These are phyloP conservation scores for Coix lacrymajobi DNA, from an alignment of 176 grass and related monocot genomes.

Conservation along the genomic window DNA sequence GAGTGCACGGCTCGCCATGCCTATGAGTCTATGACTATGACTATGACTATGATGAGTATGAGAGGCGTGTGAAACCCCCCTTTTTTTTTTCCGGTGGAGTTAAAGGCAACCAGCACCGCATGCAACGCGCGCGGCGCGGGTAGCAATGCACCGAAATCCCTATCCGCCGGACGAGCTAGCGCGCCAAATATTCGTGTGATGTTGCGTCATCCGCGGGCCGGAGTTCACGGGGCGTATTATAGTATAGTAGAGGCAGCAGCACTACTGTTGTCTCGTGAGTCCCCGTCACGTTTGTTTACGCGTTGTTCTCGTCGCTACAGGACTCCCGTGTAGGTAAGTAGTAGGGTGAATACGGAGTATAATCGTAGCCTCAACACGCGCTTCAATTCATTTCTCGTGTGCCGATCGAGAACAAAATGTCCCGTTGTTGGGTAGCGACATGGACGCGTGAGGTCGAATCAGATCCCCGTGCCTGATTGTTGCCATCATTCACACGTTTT, in stretches of 20 bases:
- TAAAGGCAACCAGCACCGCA: not conserved
- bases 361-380: no score
- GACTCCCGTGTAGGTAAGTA: no score
- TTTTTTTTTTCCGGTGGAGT: not conserved
- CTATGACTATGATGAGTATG: no score
- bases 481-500: not conserved
- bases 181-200: no score
- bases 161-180: no score
- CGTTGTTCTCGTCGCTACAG: no score
- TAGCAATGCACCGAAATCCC: not conserved
- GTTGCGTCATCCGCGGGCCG: no score
- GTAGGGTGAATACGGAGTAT: no score
- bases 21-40: not conserved
- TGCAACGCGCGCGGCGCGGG: not conserved
- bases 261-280: no score
- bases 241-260: no score
- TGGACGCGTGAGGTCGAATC: not conserved
- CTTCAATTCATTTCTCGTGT: not conserved
- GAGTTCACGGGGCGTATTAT: no score
- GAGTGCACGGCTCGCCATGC: not conserved
- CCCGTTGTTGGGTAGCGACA: not conserved
- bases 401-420: not conserved
- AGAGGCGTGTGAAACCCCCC: not conserved
- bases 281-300: no score
- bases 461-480: not conserved